Percentiles rank a stretch among this genome's conserved stretches.
phyloP scores from a whole-genome alignment of 2,329 filamentous ascomycete genomes.

The Colletotrichum spaethianum region DNA sequence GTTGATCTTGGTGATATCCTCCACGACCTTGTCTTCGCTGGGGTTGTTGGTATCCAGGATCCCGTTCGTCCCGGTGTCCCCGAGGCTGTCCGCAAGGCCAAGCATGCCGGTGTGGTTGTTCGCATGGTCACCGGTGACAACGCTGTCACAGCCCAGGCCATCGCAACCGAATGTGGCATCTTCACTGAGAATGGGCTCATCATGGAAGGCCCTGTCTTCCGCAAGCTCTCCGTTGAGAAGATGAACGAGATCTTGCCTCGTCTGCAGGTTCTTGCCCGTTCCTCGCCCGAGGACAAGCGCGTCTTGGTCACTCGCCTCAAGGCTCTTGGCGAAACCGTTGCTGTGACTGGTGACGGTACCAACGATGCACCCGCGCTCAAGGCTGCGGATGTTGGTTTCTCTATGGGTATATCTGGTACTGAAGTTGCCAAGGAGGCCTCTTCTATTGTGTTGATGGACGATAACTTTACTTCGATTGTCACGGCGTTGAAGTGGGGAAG shows the following conservation, averaged over 20 bases:
- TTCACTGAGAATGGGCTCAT: constrained; percentile 72
- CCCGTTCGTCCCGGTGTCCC: constrained; percentile 76
- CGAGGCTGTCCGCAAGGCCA: constrained; percentile 74
- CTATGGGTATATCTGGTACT: constrained; percentile 77
- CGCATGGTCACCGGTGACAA: constrained; percentile 84
- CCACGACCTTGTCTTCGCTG: constrained; percentile 78
- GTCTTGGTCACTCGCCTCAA: constrained; percentile 70
- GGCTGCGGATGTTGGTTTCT: constrained; percentile 77
- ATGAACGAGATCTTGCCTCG: constrained; percentile 67
- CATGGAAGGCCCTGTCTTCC: constrained; percentile 76
- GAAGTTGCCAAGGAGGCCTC: constrained; percentile 79
- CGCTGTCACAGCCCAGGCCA: constrained; percentile 72
- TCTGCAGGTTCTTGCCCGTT: constrained; percentile 67
- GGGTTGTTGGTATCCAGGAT: constrained; percentile 80
- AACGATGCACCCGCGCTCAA: constrained; percentile 77
- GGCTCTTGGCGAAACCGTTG: constrained; percentile 69
- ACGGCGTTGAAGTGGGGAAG: constrained; percentile 79
- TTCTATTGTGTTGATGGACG: constrained; percentile 77
- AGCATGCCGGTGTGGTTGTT: constrained; percentile 75
- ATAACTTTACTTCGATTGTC: constrained; percentile 77
- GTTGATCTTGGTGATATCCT: constrained; percentile 69
- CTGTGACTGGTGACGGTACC: constrained; percentile 77
- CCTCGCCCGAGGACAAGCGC: constrained; percentile 72
- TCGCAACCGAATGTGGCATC: constrained; percentile 76
- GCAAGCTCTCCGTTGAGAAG: constrained; percentile 67